Evolutionary conservation across 1,284 basidiomycete species (phyloP), one percentile per base, ranked within the genome.

Genomic region (Ustilago sp.): DNA sequence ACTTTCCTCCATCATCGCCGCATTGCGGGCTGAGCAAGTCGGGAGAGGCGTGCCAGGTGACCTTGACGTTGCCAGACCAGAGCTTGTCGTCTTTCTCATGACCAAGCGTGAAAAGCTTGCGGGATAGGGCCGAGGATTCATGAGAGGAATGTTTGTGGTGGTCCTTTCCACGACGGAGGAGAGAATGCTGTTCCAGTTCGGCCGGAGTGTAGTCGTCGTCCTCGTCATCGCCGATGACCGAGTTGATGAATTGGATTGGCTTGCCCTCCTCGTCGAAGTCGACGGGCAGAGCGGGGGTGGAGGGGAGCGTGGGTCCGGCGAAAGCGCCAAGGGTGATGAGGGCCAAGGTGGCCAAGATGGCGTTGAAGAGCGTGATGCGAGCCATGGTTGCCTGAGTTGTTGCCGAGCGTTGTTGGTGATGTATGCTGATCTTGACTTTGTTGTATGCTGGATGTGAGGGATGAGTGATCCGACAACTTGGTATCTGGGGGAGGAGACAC

Each of bases 41-140:
- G 36, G 84, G 53, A 48, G 74, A 68, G 2, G 81, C 77, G 65
- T 85, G 83, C 82, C 82, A 85, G 35, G 82, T 85, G 68, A 84
- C 77, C 59, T 79, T 63, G 15, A 81, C 62, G 35, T 59, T 43
- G 34, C 61, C 56, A 9, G 31, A 39, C 70, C 71, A 77, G 43
- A 82, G 34, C 38, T 65, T 6, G 66, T 77, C 76, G 12, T 36
- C 23, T 19, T 50, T 34, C 4, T 45, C 36, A 8, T 77, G 72
- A 12, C 70, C 74, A 39, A 72, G 36, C 28, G 76, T 77, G 68
- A 67, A 77, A 11, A 60, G 48, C 34, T 74, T 55, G 48, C 63
- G 61, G 47, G 56, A 43, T 12, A 47, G 3, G 36, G 53, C 23
- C 34, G 23, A 23, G 17, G 53, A 31, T 23, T 50, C 64, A 55